Conservation (phyloP, 169 alveolate species). For the Perkinsus chesapeaki region DNA sequence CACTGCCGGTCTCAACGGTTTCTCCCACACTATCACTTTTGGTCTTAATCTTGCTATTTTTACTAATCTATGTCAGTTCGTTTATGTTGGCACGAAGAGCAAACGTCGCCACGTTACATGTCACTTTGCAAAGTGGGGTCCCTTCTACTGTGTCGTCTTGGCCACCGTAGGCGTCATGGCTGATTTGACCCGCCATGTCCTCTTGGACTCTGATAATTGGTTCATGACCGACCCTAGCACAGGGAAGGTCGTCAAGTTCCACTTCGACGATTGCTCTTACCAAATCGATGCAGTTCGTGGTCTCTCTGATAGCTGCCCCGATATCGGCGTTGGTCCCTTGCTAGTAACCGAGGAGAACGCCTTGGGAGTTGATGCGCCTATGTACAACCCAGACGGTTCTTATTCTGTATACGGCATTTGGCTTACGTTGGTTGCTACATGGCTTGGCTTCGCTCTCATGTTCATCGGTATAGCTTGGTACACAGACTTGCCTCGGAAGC, state of each 20-base stretch:
- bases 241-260: background rate
- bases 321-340: background rate
- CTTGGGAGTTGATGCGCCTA: background rate
- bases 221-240: background rate
- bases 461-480: background rate
- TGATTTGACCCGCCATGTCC: background rate
- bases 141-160: background rate
- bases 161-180: background rate
- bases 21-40: background rate
- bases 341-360: background rate
- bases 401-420: background rate
- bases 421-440: background rate
- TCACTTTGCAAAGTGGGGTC: background rate
- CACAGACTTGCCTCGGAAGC: background rate
- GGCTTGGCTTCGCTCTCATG: background rate
- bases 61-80: background rate
- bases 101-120: background rate
- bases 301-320: background rate
- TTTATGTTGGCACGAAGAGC: background rate
- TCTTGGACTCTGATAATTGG: background rate
- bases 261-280: background rate
- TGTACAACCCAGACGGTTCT: background rate
- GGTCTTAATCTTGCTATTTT: background rate
- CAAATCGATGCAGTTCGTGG: background rate
- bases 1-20: background rate